phyloP scores from a whole-genome alignment of 495 filamentous ascomycete genomes.

The Neurospora tetraspora region DNA sequence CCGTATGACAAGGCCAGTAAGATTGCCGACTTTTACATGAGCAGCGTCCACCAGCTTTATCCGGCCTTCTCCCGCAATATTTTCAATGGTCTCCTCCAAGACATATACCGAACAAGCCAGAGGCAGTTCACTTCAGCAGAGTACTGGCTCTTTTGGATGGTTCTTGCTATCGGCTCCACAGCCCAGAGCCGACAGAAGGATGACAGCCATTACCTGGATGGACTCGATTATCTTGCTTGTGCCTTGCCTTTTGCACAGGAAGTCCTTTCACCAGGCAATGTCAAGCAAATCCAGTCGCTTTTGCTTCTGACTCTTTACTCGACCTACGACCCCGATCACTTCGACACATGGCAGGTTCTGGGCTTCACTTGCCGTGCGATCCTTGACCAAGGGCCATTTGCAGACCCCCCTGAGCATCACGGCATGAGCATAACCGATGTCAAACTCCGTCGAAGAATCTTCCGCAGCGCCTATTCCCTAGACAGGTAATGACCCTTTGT shows the following conservation, averaged over 20 bases:
- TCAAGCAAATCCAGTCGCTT: conserved; percentile 73
- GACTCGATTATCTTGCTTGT: conserved; percentile 53
- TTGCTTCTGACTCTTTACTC: conserved; percentile 79
- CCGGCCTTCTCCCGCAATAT: conserved; percentile 69
- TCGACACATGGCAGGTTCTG: conserved; percentile 83
- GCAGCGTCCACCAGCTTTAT: conserved; percentile 66
- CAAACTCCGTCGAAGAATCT: conserved; percentile 68
- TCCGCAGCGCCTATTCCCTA: conserved; percentile 76
- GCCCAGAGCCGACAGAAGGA: conserved; percentile 57
- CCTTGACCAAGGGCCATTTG: conserved; percentile 81
- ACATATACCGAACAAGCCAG: conserved; percentile 57
- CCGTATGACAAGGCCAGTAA: conserved; percentile 50
- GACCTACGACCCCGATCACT: conserved; percentile 76
- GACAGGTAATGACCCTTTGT: conserved; percentile 52
- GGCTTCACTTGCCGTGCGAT: conserved; percentile 77
- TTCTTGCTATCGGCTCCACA: conserved; percentile 68
- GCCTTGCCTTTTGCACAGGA: conserved; percentile 68
- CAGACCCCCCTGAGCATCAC: conserved; percentile 65
- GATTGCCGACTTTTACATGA: conserved; percentile 72
- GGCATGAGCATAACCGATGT: conserved; percentile 51
- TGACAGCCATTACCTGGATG: conserved; percentile 54
- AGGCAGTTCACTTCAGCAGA: conserved; percentile 60
- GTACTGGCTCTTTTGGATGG: conserved; percentile 79
- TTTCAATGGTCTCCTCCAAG: conserved; percentile 67
- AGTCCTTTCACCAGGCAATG: conserved; percentile 73